phyloP scores from a whole-genome alignment of 495 filamentous ascomycete species.

The Penicillium nucicola region DNA sequence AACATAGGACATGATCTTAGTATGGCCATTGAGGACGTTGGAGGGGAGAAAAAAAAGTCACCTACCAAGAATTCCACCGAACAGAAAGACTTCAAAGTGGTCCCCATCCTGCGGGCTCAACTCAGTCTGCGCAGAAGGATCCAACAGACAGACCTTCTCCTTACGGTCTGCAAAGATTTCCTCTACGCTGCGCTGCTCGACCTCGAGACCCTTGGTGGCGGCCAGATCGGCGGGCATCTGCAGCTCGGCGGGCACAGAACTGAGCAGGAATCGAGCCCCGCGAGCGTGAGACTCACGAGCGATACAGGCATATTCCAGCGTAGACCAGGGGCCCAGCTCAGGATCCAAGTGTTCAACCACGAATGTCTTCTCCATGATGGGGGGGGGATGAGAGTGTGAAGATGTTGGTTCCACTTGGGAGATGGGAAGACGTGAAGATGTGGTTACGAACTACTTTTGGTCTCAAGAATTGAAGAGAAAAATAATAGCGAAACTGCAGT shows the following conservation, averaged over 20 bases:
- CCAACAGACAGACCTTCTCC: slow-evolving; percentile 78
- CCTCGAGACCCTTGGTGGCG: slow-evolving; percentile 54
- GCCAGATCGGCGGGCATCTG: slow-evolving; percentile 63
- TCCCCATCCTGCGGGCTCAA: slow-evolving; percentile 79
- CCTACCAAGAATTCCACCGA: slow-evolving; percentile 92
- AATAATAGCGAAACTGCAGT: no score
- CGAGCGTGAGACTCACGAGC: slow-evolving; percentile 69
- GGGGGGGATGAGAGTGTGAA: background rate
- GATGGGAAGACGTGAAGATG: no score
- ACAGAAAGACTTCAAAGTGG: slow-evolving; percentile 85
- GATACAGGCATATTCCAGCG: slow-evolving; percentile 84
- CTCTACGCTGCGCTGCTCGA: slow-evolving; percentile 74
- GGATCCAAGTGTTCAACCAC: slow-evolving; percentile 92
- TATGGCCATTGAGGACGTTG: background rate
- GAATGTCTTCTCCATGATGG: slow-evolving; percentile 52
- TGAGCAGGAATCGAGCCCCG: slow-evolving; percentile 73
- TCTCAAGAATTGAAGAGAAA: no score
- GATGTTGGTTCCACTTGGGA: slow-evolving; percentile 1
- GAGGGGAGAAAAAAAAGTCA: slow-evolving; percentile 10
- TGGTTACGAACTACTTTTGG: no score
- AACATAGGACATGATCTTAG: no score
- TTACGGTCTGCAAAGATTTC: slow-evolving; percentile 65
- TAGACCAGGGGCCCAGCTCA: slow-evolving; percentile 91
- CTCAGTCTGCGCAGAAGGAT: slow-evolving; percentile 78
- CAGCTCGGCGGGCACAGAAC: slow-evolving; percentile 70